phyloP scores from a whole-genome alignment of 108 stramenopile genomes.

The Nannochloropsis gaditana region DNA sequence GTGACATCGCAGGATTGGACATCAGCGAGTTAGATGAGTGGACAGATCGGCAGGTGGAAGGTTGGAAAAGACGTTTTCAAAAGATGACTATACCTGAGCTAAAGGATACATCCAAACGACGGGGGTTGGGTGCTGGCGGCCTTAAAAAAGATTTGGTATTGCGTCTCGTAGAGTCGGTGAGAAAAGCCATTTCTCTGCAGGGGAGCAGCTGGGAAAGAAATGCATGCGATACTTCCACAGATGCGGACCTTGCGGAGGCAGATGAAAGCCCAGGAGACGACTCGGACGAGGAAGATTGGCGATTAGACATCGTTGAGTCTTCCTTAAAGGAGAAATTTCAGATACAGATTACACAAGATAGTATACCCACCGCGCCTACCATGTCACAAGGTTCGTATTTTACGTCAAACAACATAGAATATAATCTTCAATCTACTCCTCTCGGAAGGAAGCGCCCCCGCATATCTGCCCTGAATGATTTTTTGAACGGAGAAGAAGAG shows the following conservation, averaged over 20 bases:
- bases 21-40: not conserved
- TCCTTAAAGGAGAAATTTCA: not conserved
- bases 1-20: not conserved
- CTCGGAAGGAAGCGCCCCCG: no score
- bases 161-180: not conserved
- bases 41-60: slow-evolving; percentile 24
- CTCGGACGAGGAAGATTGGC: slow-evolving; percentile 8
- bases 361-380: no score
- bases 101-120: not conserved
- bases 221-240: not conserved
- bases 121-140: not conserved
- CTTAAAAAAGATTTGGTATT: not conserved
- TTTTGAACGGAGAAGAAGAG: no score
- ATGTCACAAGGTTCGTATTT: no score
- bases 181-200: not conserved
- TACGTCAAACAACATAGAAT: no score
- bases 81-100: slow-evolving; percentile 40
- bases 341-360: no score
- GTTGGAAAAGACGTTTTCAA: not conserved
- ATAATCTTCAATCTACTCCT: no score
- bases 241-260: not conserved
- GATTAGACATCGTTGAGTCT: not conserved
- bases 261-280: slow-evolving; percentile 19
- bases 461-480: no score
- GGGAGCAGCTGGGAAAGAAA: not conserved